These are phyloP conservation scores for Tulasnella sp. DNA, from an alignment of 768 basidiomycete genomes.

Conservation along the genomic window DNA sequence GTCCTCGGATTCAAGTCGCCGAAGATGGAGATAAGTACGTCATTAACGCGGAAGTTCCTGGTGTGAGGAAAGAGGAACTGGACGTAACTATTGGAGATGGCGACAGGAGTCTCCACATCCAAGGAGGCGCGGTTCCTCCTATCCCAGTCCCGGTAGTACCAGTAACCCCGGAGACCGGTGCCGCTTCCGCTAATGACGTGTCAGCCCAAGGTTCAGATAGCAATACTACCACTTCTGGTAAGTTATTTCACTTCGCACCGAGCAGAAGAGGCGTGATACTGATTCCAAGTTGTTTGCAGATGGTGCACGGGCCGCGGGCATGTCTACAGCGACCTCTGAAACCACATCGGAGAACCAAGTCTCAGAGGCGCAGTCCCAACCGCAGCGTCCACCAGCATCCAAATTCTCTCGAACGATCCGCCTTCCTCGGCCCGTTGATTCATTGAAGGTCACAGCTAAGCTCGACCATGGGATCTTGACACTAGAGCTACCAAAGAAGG, in stretches of 20 bases:
- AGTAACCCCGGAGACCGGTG: not conserved
- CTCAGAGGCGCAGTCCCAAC: not conserved
- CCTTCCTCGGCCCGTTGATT: conserved; percentile 17
- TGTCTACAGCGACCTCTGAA: not conserved
- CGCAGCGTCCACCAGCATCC: not conserved
- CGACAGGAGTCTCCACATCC: conserved; percentile 13
- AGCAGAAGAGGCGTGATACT: no score
- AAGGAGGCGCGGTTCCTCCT: conserved; percentile 7
- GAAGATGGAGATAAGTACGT: conserved; percentile 9
- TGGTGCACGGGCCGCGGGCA: no score
- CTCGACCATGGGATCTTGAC: conserved; percentile 17
- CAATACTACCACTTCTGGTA: not conserved
- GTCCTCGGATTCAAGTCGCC: conserved; percentile 8
- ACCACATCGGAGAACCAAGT: not conserved
- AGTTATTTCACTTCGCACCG: no score
- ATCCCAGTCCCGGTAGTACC: not conserved
- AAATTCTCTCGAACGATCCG: conserved; percentile 17
- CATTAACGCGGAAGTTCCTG: conserved; percentile 19
- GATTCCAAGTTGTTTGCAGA: no score
- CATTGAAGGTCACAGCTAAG: conserved; percentile 11
- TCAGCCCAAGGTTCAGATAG: not conserved
- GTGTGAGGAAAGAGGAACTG: conserved; percentile 16
- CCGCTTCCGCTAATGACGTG: not conserved
- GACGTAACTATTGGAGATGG: conserved; percentile 15
- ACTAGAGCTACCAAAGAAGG: conserved; percentile 16